phyloP scores from a whole-genome alignment of 192 early-diverging fungal genomes.

The Coemansia asiatica region DNA sequence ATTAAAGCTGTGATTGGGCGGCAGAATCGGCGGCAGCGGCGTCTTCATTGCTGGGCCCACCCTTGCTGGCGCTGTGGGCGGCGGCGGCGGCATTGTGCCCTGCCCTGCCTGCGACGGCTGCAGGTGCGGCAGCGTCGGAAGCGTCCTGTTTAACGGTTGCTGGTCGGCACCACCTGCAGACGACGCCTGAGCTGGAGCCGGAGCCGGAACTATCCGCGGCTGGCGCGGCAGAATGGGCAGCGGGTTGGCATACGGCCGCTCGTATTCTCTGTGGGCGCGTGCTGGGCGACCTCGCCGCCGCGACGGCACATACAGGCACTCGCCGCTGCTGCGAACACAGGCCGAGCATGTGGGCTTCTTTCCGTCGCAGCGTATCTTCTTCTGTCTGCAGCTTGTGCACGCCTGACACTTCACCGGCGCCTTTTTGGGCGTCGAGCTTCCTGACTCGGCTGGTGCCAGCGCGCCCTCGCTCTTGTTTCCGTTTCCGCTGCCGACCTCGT shows the following conservation, averaged over 20 bases:
- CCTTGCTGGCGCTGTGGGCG: conserved; percentile 28
- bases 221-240: conserved; percentile 55
- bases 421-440: conserved; percentile 21
- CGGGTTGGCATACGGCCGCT: conserved; percentile 48
- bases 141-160: conserved; percentile 23
- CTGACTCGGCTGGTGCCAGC: neutral
- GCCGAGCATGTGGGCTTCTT: conserved; percentile 51
- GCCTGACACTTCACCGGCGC: conserved; percentile 53
- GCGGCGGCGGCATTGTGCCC: conserved; percentile 49
- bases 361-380: conserved; percentile 57
- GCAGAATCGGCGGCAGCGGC: conserved; percentile 42
- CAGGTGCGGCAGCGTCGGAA: conserved; percentile 49
- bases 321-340: conserved; percentile 36
- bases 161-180: conserved; percentile 9
- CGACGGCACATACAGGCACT: conserved; percentile 55
- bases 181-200: neutral
- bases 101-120: conserved; percentile 45
- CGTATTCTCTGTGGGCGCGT: conserved; percentile 50
- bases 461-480: conserved; percentile 22
- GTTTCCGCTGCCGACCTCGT: conserved; percentile 8
- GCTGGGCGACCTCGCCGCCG: conserved; percentile 52
- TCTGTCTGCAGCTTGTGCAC: conserved; percentile 55
- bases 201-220: conserved; percentile 13
- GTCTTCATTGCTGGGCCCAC: conserved; percentile 1
- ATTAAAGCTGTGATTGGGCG: conserved; percentile 16